A percentile compares a stretch with the other conserved stretches of the same genome.
These are phyloP conservation scores for Chaetothyriales sp. DNA, from an alignment of 2,329 filamentous ascomycete species.

Conservation along the genomic window DNA sequence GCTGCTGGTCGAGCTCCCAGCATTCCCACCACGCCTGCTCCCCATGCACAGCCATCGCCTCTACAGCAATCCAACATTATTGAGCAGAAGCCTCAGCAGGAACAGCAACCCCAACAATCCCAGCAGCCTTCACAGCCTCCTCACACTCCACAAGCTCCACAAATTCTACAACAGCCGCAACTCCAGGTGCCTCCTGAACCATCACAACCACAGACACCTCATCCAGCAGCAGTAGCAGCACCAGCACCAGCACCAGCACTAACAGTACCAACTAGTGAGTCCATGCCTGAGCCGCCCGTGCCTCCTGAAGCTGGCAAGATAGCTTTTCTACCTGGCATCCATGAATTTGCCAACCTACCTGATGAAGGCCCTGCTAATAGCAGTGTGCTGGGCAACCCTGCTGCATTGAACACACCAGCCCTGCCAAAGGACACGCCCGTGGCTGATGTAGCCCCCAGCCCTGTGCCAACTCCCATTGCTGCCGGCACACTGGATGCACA, in stretches of 20 bases:
- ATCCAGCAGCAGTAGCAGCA: not conserved
- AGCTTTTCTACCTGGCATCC: slow-evolving; percentile 29
- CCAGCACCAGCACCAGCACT: not conserved
- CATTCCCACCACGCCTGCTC: not conserved
- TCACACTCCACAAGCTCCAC: too few relatives aligned
- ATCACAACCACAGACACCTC: not conserved
- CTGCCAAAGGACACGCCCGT: not conserved
- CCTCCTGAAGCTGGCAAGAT: not conserved
- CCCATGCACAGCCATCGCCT: not conserved
- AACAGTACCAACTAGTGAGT: not conserved
- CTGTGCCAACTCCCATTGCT: not conserved
- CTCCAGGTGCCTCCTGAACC: not conserved
- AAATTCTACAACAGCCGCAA: not conserved
- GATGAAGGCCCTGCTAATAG: slow-evolving; percentile 28
- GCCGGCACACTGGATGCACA: not conserved
- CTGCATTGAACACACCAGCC: not conserved
- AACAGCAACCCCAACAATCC: not conserved
- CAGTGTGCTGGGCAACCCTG: slow-evolving; percentile 1
- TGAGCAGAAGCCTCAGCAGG: not conserved
- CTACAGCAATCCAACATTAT: not conserved
- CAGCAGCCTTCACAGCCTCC: not conserved
- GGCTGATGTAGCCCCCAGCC: not conserved
- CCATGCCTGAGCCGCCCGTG: not conserved
- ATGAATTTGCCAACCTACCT: slow-evolving; percentile 24
- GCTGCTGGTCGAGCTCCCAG: not conserved